These are phyloP conservation scores for Ophiognomonia clavigignenti-juglandacearum DNA, from an alignment of 2,329 filamentous ascomycete genomes.

Conservation along the genomic window DNA sequence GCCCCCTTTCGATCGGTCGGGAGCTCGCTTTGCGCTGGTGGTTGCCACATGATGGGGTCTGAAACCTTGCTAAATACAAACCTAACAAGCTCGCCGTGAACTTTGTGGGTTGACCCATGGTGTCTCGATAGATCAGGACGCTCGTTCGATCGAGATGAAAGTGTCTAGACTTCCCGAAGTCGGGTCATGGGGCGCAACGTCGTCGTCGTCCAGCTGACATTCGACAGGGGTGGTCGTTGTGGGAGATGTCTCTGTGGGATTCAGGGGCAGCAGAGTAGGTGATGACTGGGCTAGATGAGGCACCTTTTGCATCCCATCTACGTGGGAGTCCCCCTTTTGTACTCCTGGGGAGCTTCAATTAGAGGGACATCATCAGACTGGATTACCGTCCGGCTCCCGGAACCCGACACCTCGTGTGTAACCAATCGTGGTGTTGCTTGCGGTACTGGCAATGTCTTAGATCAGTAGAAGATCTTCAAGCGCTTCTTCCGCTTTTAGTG, in stretches of 20 bases:
- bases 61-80: constrained; percentile 11
- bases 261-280: too few species aligned
- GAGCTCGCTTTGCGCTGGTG: too few species aligned
- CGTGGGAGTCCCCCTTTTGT: too few species aligned
- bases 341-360: too few species aligned
- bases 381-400: too few species aligned
- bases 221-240: background rate
- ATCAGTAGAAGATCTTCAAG: background rate
- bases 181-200: background rate
- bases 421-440: too few species aligned
- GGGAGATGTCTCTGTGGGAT: background rate
- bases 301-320: too few species aligned
- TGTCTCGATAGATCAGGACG: background rate
- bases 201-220: background rate
- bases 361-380: too few species aligned
- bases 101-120: constrained; percentile 8
- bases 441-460: background rate
- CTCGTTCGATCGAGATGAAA: background rate
- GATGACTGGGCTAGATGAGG: too few species aligned
- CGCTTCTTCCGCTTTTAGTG: background rate
- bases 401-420: too few species aligned
- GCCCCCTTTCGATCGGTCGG: too few species aligned
- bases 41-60: constrained; percentile 5
- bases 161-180: background rate
- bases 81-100: background rate